These are phyloP conservation scores for Mycosphaerella arachidis DNA, from an alignment of 2,329 filamentous ascomycete species.

Conservation along the genomic window DNA sequence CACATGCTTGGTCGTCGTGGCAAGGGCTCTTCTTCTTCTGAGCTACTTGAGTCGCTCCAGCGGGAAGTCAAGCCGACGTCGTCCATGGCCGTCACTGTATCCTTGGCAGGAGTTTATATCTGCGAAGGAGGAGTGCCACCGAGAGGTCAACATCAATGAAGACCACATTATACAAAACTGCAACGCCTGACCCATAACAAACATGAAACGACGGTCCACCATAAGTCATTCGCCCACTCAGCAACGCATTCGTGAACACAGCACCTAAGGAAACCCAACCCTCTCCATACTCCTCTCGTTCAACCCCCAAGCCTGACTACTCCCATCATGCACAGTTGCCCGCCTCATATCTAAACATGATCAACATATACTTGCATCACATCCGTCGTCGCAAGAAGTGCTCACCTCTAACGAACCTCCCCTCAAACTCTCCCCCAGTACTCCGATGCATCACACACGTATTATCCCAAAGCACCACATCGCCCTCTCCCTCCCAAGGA, in stretches of 20 bases:
- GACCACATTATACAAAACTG: neutral
- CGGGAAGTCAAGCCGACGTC: neutral
- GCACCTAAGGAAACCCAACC: constrained; percentile 5
- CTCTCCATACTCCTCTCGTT: constrained; percentile 34
- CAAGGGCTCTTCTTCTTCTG: neutral
- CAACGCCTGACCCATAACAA: neutral
- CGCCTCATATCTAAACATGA: constrained; percentile 50
- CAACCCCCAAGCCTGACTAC: constrained; percentile 40
- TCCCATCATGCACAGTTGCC: constrained; percentile 52
- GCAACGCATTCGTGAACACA: neutral
- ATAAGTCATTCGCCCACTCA: neutral
- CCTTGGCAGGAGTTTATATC: neutral
- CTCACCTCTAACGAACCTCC: constrained; percentile 31
- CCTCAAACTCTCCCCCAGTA: constrained; percentile 45
- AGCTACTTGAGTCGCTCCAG: neutral
- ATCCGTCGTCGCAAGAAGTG: neutral
- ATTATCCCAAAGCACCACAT: constrained; percentile 59
- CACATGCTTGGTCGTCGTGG: neutral
- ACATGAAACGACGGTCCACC: neutral
- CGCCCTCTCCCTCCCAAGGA: constrained; percentile 47
- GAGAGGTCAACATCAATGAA: neutral
- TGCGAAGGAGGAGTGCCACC: neutral
- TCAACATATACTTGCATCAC: neutral
- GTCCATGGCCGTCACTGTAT: neutral
- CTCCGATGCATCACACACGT: constrained; percentile 54